phyloP scores from a whole-genome alignment of 345 rosid species.

The Aurinia saxatilis region DNA sequence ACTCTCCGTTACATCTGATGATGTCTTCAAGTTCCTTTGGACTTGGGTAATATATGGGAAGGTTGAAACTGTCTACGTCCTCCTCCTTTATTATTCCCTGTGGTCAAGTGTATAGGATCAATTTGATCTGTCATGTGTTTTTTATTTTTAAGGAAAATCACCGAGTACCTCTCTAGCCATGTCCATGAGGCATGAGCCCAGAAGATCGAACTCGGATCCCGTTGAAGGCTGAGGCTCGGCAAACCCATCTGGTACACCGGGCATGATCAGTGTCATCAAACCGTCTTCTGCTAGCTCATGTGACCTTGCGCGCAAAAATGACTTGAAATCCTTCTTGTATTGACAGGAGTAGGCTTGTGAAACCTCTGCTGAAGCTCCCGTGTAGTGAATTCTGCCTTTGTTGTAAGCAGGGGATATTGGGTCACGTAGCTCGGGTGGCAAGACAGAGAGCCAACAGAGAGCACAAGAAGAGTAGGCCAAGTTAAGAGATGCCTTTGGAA shows the following conservation, averaged over 20 bases:
- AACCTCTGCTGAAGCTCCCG: slow-evolving; percentile 27
- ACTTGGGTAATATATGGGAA: slow-evolving; percentile 24
- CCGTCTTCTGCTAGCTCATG: slow-evolving; percentile 33
- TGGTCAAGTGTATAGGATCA: neutral
- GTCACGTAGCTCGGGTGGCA: slow-evolving; percentile 25
- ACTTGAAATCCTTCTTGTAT: slow-evolving; percentile 29
- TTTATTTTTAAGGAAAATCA: neutral
- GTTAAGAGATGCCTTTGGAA: slow-evolving; percentile 30
- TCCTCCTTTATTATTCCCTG: slow-evolving; percentile 20
- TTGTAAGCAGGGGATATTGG: slow-evolving; percentile 34
- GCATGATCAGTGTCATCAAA: slow-evolving; percentile 29
- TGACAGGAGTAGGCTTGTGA: slow-evolving; percentile 30
- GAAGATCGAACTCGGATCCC: slow-evolving; percentile 10
- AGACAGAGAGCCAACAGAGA: slow-evolving; percentile 31
- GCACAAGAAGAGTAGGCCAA: slow-evolving; percentile 31
- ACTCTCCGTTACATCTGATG: slow-evolving; percentile 5
- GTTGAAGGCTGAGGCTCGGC: slow-evolving; percentile 6
- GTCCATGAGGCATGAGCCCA: slow-evolving; percentile 35
- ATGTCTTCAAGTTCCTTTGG: slow-evolving; percentile 23
- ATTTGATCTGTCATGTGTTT: neutral
- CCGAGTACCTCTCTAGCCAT: slow-evolving; percentile 34
- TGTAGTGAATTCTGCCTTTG: slow-evolving; percentile 33
- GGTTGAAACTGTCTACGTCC: slow-evolving; percentile 23
- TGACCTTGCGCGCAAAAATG: slow-evolving; percentile 35
- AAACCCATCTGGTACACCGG: slow-evolving; percentile 26